These are phyloP conservation scores for Hericium coralloides DNA, from an alignment of 768 basidiomycete species.

Conservation along the genomic window DNA sequence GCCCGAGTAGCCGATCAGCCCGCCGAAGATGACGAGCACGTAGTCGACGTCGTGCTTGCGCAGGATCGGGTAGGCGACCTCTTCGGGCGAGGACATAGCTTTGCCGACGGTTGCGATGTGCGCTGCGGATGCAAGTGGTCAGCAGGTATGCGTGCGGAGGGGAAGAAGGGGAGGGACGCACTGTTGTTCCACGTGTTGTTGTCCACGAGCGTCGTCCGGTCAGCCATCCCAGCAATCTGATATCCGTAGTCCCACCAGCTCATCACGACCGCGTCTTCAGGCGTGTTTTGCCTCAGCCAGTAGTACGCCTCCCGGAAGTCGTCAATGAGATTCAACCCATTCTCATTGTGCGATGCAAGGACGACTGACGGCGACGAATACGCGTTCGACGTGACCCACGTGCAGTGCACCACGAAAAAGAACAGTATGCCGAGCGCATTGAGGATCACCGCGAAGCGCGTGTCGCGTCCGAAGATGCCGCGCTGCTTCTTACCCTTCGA, in stretches of 20 bases:
- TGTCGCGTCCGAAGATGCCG: constrained; percentile 83
- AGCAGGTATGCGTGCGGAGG: not conserved
- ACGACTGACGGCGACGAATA: constrained; percentile 99
- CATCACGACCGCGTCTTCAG: constrained; percentile 89
- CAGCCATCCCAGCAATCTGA: constrained; percentile 98
- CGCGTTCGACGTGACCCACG: constrained; percentile 89
- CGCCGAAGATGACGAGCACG: constrained; percentile 95
- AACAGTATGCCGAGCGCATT: constrained; percentile 71
- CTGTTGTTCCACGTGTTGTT: constrained; percentile 99
- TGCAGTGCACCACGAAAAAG: constrained; percentile 94
- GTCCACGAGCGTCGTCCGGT: constrained; percentile 91
- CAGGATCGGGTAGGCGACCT: constrained; percentile 94
- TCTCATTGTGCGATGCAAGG: constrained; percentile 64
- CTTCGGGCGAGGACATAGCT: constrained; percentile 92
- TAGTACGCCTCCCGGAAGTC: constrained; percentile 99
- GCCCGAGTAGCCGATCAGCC: constrained; percentile 91
- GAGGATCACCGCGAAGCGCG: constrained; percentile 64
- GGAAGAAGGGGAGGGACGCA: constrained; percentile 30
- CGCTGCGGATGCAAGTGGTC: constrained; percentile 33
- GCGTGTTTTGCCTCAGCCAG: constrained; percentile 95
- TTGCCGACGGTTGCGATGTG: constrained; percentile 99
- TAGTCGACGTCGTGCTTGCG: constrained; percentile 97
- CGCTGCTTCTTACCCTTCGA: constrained; percentile 27
- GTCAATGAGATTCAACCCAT: constrained; percentile 95
- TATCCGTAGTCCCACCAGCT: constrained; percentile 99